Evolutionary conservation across 140 eudicot species (phyloP), one percentile per base, ranked within the genome.

Genomic region (Bidens hawaiensis): DNA sequence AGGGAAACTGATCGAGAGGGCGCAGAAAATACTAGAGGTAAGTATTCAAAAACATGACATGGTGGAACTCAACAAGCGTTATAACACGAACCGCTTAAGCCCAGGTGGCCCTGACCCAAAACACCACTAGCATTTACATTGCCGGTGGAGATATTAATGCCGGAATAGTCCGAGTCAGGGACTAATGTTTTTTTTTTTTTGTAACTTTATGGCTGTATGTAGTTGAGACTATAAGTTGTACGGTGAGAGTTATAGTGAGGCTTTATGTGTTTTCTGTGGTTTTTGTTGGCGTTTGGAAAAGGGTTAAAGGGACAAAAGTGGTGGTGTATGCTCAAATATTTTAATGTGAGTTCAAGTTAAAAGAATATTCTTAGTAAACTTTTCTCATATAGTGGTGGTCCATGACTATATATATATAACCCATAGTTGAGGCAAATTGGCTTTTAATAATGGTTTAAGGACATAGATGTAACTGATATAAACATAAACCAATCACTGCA

Each of bases 21-120:
- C 81, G 2, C 70, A 54, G 26, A 81, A 79, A 60, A 75, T 79
- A 23, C 26, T 88, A 54, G 67, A 64, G 62, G 87, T 17, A 15
- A 81, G 76, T 64, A 15, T 59, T 53, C 77, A 67, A 62, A 75
- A 75, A 41, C 79, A 57, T 25, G 80, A 72, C 19, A 41, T 67
- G 64, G 70, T 34, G 40, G 76, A 69, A 65, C 74, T 64, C 43
- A 52, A 46, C 18, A 72, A 22, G 24, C 77, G 25, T 27, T 82
- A 86, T 27, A 56, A 43, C 56, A 56, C 66, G 4, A 52, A 58
- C 62, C 78, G 96, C 36, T 6, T 76, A 27, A 85, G 94, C 45
- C 96, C 96, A 3, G 96, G 94, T 54, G 96, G 96, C 31, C 96
- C 96, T 5, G 94, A 88, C 67, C 96, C 96, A 3, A 79, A 67